Evolutionary conservation across 495 filamentous ascomycete genomes (phyloP), one percentile per base, ranked within the genome.

Genomic region (Bathelium albidoporum): DNA sequence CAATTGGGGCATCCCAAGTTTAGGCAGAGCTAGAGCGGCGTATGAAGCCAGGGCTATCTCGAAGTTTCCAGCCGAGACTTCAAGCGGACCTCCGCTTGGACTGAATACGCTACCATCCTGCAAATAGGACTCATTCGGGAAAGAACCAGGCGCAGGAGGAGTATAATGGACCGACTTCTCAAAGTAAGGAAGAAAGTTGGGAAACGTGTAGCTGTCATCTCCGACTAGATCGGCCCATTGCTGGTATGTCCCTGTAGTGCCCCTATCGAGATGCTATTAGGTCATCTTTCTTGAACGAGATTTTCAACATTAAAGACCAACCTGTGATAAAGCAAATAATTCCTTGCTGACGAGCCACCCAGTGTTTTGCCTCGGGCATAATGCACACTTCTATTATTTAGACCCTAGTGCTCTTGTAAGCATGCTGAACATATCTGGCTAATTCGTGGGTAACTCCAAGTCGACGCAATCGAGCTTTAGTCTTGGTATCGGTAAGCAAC

Each of bases 201-300:
- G 75, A 32, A 75, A 88, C 2, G 71, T 72, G 65, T 82, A 89
- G 60, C 73, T 78, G 1, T 76, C 58, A 65, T 87, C 85, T 43
- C 79, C 77, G 5, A 87, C 82, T 0, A 59, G 43, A 31, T 83
- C 77, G 0, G 84, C 85, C 85, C 84, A 88, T 64, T 72, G 66
- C 14, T 82, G 70, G 65, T 78, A 79, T 0, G 81, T 70, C 0
- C 73, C 77, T 4, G 61, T 66, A 0, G 76, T 79, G 0, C 71
- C 73, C 2, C 81, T 68, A 16, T 3, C 5, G 31, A 31, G 14
- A 44, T 18, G 16, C 39, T 22, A 26, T 62, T 62, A 62, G 59
- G 4, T 16, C 29, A 31, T 31, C 12, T 7, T 62, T 11, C 3
- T 20, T 24, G 10, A 14, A 18, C n/a, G 20, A 12, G 24, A n/a